Conservation (phyloP, 495 filamentous ascomycete species). For the Xylaria longipes region DNA sequence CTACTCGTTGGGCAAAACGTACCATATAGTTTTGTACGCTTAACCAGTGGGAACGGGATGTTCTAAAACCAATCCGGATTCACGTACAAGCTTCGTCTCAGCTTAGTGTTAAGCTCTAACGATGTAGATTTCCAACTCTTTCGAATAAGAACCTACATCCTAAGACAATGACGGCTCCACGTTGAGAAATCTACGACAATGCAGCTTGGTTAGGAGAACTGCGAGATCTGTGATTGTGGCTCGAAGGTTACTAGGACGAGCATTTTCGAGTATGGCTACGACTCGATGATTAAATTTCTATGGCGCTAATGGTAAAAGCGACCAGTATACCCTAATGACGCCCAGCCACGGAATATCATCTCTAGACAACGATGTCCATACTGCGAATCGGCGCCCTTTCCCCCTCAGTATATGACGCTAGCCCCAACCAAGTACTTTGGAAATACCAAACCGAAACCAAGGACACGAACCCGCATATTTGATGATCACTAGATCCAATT, state of each 20-base stretch:
- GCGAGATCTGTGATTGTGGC: background rate
- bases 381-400: background rate
- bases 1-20: constrained; percentile 84
- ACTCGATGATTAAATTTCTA: background rate
- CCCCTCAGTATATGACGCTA: too few species aligned
- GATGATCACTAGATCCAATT: background rate
- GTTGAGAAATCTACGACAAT: background rate
- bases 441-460: background rate
- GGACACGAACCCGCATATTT: background rate
- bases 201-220: background rate
- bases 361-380: background rate
- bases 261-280: background rate
- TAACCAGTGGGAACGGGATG: constrained; percentile 74
- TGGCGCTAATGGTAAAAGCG: background rate
- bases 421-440: background rate
- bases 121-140: background rate
- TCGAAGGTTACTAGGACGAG: background rate
- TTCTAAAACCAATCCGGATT: constrained; percentile 51
- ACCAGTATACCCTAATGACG: background rate
- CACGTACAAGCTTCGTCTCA: background rate
- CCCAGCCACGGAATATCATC: background rate
- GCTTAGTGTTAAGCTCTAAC: background rate
- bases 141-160: background rate
- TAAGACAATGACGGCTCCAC: too few species aligned
- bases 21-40: constrained; percentile 81